Evolutionary conservation across 2,329 filamentous ascomycete species (phyloP), one percentile per base, ranked within the genome.

Genomic region (Graphilbum fragrans): DNA sequence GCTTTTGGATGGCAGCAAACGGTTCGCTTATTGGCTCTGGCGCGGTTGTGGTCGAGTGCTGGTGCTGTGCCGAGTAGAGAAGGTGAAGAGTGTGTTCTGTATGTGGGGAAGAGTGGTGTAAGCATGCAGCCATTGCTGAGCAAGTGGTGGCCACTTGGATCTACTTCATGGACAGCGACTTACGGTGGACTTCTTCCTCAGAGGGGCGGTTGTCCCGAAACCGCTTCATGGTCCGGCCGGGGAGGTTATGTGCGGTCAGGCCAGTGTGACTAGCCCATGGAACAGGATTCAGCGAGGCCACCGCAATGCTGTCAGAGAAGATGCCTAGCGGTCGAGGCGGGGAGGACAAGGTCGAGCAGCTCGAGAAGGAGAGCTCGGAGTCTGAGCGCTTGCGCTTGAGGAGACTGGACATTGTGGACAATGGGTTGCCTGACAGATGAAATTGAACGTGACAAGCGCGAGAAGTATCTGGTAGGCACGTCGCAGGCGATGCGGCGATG

Each of bases 341-440:
- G 37, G 64, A 64, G 38, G 62, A 61, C 35, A 66, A 62, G 10
- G 70, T 57, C 7, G 61, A 50, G 39, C 55, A 58, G 39, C 63
- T 66, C 29, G 64, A 64, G 29, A 63, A 60, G 38, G 66, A 70
- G 44, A 77, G 61, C 54, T 77, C 72, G 19, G 72, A 72, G 42
- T 70, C 65, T 50, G 75, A 80, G 35, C 74, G 69, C 63, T 80
- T 81, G 58, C 77, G 74, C 56, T 80, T 81, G 53, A 77, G 60
- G 21, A 67, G 35, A 18, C 37, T 22, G 5, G 45, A 55, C 70
- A 74, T 76, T n/a, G 19, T 47, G 5, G 20, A 16, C 25, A 10
- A 12, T 18, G 19, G 12, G 3, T 19, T 21, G 31, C n/a, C n/a
- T n/a, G 7, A 18, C n/a, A 34, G 6, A 34, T 27, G 25, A 27